Percentiles rank a stretch among this genome's conserved stretches.
These are phyloP conservation scores for Fistulifera solaris DNA, from an alignment of 108 stramenopile genomes.

Conservation along the genomic window DNA sequence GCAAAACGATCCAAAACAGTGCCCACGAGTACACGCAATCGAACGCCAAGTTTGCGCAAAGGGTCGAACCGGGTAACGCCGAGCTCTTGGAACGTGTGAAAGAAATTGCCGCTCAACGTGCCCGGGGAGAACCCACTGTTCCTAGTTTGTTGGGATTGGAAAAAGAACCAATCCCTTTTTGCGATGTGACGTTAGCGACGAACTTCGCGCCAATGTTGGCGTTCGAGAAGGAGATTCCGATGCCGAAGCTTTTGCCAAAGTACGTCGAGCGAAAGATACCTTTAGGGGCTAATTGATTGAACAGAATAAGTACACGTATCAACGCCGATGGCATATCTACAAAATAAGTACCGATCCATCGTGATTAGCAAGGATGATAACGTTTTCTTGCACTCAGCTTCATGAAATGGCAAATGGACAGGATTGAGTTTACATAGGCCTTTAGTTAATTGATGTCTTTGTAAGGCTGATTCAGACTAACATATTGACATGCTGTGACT, in stretches of 20 bases:
- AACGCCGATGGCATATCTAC: no score
- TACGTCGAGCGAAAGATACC: conserved; percentile 58
- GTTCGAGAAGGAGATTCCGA: conserved; percentile 28
- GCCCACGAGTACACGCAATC: conserved; percentile 80
- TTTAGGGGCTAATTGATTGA: conserved; percentile 30
- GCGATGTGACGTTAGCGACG: conserved; percentile 58
- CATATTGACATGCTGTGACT: no score
- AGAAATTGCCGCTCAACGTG: conserved; percentile 35
- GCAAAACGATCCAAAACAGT: conserved; percentile 5
- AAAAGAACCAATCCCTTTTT: conserved; percentile 77
- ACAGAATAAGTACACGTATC: no score
- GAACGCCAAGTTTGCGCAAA: conserved; percentile 71
- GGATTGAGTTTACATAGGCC: no score
- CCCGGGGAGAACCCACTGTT: conserved; percentile 61
- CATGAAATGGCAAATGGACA: no score
- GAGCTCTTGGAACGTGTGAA: conserved; percentile 41
- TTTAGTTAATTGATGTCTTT: no score
- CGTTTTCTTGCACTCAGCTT: no score
- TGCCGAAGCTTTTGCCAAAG: conserved; percentile 51
- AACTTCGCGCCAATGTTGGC: conserved; percentile 56
- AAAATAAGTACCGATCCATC: no score
- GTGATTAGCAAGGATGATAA: no score
- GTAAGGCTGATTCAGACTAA: no score
- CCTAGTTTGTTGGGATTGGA: conserved; percentile 62
- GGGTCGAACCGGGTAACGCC: conserved; percentile 66